Evolutionary conservation across 768 basidiomycete species (phyloP).

Genomic region (Tephrocybe sp.): DNA sequence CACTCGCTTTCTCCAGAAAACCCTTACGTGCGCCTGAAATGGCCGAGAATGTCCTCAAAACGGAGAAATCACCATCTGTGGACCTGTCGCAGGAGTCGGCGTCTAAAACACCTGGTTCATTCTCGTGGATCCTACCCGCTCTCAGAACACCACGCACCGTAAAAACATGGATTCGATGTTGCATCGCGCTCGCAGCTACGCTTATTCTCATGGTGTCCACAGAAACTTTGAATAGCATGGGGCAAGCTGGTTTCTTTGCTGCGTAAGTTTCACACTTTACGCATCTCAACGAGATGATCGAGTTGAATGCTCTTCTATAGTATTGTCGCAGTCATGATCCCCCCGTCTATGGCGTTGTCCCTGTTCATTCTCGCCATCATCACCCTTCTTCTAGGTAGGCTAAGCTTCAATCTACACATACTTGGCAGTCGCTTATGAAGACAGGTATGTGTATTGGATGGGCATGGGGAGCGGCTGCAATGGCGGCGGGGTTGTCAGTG

Average conservation of each 20-base stretch:
- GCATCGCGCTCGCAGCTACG: slow-evolving; percentile 29
- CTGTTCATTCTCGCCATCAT: slow-evolving; percentile 33
- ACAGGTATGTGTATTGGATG: slow-evolving; percentile 44
- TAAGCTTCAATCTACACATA: background rate
- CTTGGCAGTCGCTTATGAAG: background rate
- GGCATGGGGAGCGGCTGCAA: slow-evolving; percentile 46
- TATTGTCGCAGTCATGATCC: slow-evolving; percentile 38
- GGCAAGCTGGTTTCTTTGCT: slow-evolving; percentile 41
- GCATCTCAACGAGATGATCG: no score
- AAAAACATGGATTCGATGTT: slow-evolving; percentile 43
- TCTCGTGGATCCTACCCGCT: slow-evolving; percentile 34
- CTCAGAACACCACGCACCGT: slow-evolving; percentile 31
- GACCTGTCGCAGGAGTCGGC: background rate
- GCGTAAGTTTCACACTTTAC: no score
- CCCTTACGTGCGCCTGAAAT: slow-evolving; percentile 7
- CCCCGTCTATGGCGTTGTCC: slow-evolving; percentile 38
- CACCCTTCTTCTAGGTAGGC: slow-evolving; percentile 34
- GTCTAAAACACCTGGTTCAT: slow-evolving; percentile 16
- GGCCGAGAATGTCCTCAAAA: slow-evolving; percentile 3
- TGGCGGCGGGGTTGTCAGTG: slow-evolving; percentile 39
- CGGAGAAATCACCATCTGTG: slow-evolving; percentile 5
- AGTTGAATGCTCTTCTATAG: slow-evolving; percentile 17
- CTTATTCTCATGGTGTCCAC: slow-evolving; percentile 36
- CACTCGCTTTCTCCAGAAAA: background rate
- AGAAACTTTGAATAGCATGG: slow-evolving; percentile 33